Conservation (phyloP, 2,329 filamentous ascomycete species). For the Lecanicillium sp. region DNA sequence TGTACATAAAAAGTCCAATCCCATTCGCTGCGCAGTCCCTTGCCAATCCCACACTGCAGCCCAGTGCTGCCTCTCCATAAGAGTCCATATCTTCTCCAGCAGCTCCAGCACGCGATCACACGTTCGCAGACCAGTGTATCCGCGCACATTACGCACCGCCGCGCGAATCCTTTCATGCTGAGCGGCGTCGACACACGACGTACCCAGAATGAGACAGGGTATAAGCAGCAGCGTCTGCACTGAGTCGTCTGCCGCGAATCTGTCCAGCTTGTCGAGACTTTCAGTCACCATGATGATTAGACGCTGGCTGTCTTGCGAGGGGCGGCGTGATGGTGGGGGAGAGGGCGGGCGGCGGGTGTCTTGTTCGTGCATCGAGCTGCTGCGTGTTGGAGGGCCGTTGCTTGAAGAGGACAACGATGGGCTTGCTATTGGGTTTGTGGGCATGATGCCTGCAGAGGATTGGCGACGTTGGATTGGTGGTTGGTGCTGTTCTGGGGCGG, state of each 20-base stretch:
- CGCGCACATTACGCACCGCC: slow-evolving; percentile 41
- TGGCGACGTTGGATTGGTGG: no score
- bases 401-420: slow-evolving; percentile 13
- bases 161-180: slow-evolving; percentile 45
- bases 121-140: slow-evolving; percentile 53
- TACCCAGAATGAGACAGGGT: slow-evolving; percentile 52
- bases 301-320: slow-evolving; percentile 39
- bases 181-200: slow-evolving; percentile 44
- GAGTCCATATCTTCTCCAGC: slow-evolving; percentile 49
- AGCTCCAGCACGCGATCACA: slow-evolving; percentile 45
- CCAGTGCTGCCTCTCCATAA: slow-evolving; percentile 52
- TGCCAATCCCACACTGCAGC: slow-evolving; percentile 57
- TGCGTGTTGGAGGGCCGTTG: slow-evolving; percentile 11
- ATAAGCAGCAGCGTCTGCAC: slow-evolving; percentile 52
- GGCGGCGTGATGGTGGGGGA: slow-evolving; percentile 38
- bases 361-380: slow-evolving; percentile 31
- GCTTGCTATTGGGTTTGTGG: neutral
- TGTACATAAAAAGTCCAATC: slow-evolving; percentile 47
- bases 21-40: slow-evolving; percentile 41
- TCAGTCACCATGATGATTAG: slow-evolving; percentile 49
- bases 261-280: slow-evolving; percentile 44
- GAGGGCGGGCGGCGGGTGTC: slow-evolving; percentile 24
- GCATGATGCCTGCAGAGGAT: no score
- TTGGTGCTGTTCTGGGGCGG: no score
- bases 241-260: slow-evolving; percentile 48